Base-by-base conservation (phyloP, 192 early-diverging fungal genomes). In the Chytriomyces sp. region DNA sequence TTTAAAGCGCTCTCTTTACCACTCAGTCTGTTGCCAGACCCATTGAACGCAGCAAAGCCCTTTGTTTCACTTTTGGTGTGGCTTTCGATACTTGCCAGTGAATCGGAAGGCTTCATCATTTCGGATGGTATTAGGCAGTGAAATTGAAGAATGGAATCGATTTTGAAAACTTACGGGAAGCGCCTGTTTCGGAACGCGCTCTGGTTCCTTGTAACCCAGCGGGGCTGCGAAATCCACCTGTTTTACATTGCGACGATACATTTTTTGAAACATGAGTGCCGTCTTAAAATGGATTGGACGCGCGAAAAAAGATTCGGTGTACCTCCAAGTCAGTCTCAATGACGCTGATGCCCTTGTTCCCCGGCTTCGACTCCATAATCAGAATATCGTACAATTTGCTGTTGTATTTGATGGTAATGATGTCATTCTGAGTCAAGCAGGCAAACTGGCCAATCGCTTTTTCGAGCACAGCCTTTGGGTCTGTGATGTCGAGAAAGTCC, bases 251-350 rank as follows among this genome's bases (percentile, higher is more conserved):
- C 28, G 28, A 35, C 28, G 28, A 35, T 35, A 2, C 28, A 35
- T 35, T 35, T 35, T 35, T 35, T 35, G 28, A 0, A 35, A 35
- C 28, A 35, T 35, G 28, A 35, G 28, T 35, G 2, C 28, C 28
- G 2, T 35, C 28, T 35, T 35, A 35, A 35, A 35, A 35, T 35
- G 28, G 28, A 35, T 35, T 35, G 28, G 28, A 35, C 28, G 28
- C 28, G 28, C 2, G 28, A 35, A 35, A 35, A 35, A 2, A 0
- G 0, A n/a, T 35, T 2, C 1, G 0, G 0, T 43, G 35, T 67
- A 91, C 96, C 75, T 97, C 95, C 50, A 99, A 80, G 88, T 99
- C 98, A 0, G 97, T 98, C 80, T 99, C 98, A 28, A 98, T 89
- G 72, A 99, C 94, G 45, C 93, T 95, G 66, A 98, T 94, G 18